Evolutionary conservation across 495 filamentous ascomycete species (phyloP).

Genomic region (Aspergillus conjunctus): DNA sequence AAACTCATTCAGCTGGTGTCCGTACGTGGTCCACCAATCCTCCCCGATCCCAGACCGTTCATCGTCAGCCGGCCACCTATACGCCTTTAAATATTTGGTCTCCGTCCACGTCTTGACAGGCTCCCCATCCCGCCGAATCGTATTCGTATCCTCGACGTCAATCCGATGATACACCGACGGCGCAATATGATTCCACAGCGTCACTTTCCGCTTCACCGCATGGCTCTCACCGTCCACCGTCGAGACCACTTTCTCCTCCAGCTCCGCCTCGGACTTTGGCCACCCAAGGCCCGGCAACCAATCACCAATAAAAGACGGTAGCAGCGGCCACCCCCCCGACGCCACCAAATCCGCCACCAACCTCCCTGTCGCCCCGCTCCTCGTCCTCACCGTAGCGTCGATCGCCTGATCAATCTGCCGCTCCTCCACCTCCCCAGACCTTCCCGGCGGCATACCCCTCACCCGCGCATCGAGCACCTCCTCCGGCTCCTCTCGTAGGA

Average conservation of each 20-base stretch:
- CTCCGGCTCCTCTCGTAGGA: constrained; percentile 38
- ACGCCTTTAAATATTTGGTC: constrained; percentile 46
- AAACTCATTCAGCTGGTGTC: constrained; percentile 58
- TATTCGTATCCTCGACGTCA: constrained; percentile 47
- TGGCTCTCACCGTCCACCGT: constrained; percentile 29
- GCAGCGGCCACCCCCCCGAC: constrained; percentile 20
- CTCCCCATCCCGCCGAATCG: constrained; percentile 33
- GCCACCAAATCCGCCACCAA: constrained; percentile 38
- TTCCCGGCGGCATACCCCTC: background rate
- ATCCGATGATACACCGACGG: constrained; percentile 53
- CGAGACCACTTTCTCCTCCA: constrained; percentile 33
- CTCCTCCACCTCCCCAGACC: constrained; percentile 17
- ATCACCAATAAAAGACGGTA: constrained; percentile 21
- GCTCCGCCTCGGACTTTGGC: constrained; percentile 32
- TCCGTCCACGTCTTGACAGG: constrained; percentile 47
- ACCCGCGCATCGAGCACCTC: constrained; percentile 17
- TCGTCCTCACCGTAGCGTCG: constrained; percentile 45
- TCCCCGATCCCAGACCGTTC: constrained; percentile 4
- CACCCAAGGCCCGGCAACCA: constrained; percentile 27
- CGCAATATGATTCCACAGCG: constrained; percentile 42
- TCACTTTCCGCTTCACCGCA: constrained; percentile 40
- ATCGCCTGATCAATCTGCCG: constrained; percentile 42
- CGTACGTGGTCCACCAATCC: constrained; percentile 53
- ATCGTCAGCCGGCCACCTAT: constrained; percentile 48
- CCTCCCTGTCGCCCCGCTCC: constrained; percentile 42